These are phyloP conservation scores for Populus hybrid DNA, from an alignment of 441 rosid species.

Conservation along the genomic window DNA sequence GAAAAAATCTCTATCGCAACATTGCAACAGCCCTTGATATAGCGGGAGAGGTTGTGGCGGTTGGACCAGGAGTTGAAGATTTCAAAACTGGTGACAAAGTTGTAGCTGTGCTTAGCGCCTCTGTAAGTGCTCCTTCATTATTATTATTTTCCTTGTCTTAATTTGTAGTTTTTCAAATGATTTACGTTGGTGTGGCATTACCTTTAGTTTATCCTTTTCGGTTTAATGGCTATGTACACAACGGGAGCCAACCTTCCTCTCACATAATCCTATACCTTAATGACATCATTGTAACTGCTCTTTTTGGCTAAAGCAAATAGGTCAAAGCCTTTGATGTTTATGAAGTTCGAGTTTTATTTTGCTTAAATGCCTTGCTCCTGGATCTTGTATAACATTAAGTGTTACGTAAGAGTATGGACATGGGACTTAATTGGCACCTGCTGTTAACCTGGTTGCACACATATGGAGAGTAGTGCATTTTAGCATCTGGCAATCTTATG, in stretches of 20 bases:
- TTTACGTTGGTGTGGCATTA: not conserved
- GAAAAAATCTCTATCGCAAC: conserved; percentile 10
- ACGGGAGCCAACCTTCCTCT: too few species aligned
- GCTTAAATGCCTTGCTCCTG: too few species aligned
- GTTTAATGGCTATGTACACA: too few species aligned
- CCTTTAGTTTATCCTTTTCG: not conserved
- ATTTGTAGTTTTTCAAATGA: not conserved
- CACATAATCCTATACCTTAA: too few species aligned
- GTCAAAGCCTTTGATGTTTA: too few species aligned
- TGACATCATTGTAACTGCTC: too few species aligned
- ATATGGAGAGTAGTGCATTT: not conserved
- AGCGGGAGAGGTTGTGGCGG: conserved; percentile 67
- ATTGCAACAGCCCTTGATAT: conserved; percentile 56
- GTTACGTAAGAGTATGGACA: too few species aligned
- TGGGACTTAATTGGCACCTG: too few species aligned
- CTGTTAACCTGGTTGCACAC: not conserved
- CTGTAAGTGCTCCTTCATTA: conserved; percentile 14
- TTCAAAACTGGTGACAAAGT: conserved; percentile 77
- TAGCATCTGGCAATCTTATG: not conserved
- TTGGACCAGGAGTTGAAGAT: conserved; percentile 55
- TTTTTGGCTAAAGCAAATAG: too few species aligned
- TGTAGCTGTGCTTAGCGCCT: conserved; percentile 39
- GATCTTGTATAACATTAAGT: too few species aligned
- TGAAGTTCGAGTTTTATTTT: too few species aligned
- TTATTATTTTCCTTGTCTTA: not conserved